Evolutionary conservation across 768 basidiomycete species (phyloP), one percentile per base, ranked within the genome.

Genomic region (Tulasnella sp.): DNA sequence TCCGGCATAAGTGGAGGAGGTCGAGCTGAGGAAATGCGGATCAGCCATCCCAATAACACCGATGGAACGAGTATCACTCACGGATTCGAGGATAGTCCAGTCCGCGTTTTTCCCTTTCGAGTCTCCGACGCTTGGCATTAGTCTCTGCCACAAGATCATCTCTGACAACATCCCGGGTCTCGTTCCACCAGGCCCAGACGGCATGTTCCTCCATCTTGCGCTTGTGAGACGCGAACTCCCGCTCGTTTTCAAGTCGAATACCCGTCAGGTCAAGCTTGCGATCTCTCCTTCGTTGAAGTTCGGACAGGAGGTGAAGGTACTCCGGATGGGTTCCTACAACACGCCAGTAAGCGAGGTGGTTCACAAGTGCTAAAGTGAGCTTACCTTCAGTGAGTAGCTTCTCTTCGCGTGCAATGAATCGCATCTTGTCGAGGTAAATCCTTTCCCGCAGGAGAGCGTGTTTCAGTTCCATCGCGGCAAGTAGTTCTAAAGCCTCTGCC

Each of bases 361-460:
- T 22, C 34, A 31, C 38, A 34, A 29, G 9, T 68, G 38, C 71
- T 34, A 36, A 22, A 14, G 29, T 11, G 4, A 31, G 72, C 90
- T 79, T 79, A 95, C 96, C 93, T 58, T 91, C 88, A 37, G 88
- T 85, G 31, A 99, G 87, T 80, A 96, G 85, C 17, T 88, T 84
- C 81, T 98, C 95, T 82, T 99, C 97, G 89, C 91, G 91, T 40
- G 93, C 91, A 9, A 97, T 84, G 4, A 89, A 89, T 52, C 95
- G 93, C 94, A 98, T 95, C 82, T 96, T 93, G 84, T 99, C 97
- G 25, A 98, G 86, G 82, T 96, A 98, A 19, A 98, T 86, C 71
- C 89, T 86, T 82, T 98, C 96, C 68, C 97, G 85, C 75, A 98
- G 83, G 39, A 92, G 83, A 0, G 96, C 96, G 82, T 96, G 97